phyloP scores from a whole-genome alignment of 2,329 filamentous ascomycete genomes.

The Elsinoe necatrix region DNA sequence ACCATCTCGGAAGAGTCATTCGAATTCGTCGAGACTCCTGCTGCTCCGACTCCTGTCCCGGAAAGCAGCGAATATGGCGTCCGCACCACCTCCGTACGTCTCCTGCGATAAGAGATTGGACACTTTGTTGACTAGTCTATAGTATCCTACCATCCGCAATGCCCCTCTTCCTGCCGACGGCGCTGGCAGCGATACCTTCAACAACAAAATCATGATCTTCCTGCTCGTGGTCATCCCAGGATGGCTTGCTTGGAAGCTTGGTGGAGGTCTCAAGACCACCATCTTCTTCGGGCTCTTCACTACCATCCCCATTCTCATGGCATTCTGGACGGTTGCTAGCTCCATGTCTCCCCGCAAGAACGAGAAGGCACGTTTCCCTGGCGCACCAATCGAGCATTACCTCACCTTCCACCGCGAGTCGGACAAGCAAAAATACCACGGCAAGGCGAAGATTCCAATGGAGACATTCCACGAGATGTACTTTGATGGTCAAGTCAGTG shows the following conservation, averaged over 20 bases:
- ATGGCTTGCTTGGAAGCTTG: conserved; percentile 74
- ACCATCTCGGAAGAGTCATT: conserved; percentile 45
- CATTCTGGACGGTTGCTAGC: conserved; percentile 75
- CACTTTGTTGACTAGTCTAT: conserved; percentile 16
- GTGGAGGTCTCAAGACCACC: conserved; percentile 78
- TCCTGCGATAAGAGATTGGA: conserved; percentile 10
- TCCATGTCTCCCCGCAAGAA: conserved; percentile 79
- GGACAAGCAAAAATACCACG: conserved; percentile 59
- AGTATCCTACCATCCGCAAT: conserved; percentile 91
- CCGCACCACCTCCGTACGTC: conserved; percentile 50
- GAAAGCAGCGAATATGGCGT: conserved; percentile 52
- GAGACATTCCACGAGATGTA: conserved; percentile 98
- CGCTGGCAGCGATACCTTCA: conserved; percentile 76
- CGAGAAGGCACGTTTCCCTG: conserved; percentile 81
- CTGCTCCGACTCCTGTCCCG: conserved; percentile 44
- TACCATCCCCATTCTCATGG: conserved; percentile 67
- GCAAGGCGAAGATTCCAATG: conserved; percentile 74
- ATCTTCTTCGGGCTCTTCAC: conserved; percentile 78
- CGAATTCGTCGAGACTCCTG: conserved; percentile 59
- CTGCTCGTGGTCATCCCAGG: conserved; percentile 63
- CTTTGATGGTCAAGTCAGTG: conserved; percentile 87
- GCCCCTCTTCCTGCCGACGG: conserved; percentile 86
- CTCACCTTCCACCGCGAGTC: conserved; percentile 64
- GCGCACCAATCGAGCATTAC: conserved; percentile 84
- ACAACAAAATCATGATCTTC: conserved; percentile 66